These are phyloP conservation scores for Venustampulla echinocandica DNA, from an alignment of 495 filamentous ascomycete genomes.

Conservation along the genomic window DNA sequence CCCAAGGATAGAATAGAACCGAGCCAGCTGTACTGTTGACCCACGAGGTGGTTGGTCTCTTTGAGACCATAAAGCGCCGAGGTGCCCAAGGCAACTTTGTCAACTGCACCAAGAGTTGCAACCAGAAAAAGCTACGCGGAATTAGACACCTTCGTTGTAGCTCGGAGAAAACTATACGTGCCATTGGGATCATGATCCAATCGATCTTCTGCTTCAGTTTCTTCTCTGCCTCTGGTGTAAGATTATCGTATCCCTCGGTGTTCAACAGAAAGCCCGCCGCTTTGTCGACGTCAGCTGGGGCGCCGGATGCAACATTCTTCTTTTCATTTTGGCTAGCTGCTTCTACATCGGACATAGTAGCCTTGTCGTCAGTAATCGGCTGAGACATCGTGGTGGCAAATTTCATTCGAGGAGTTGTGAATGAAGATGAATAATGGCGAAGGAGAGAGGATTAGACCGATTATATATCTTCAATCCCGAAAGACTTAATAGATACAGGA, in stretches of 20 bases:
- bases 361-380: no score
- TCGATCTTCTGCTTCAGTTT: slow-evolving; percentile 34
- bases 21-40: slow-evolving; percentile 27
- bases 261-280: slow-evolving; percentile 5
- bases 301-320: neutral
- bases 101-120: slow-evolving; percentile 28
- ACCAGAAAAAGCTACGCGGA: slow-evolving; percentile 33
- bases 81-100: slow-evolving; percentile 30
- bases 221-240: slow-evolving; percentile 27
- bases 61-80: slow-evolving; percentile 28
- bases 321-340: neutral
- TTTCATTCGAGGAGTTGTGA: no score
- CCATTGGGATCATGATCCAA: no score
- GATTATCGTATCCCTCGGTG: slow-evolving; percentile 6
- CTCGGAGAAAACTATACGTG: no score
- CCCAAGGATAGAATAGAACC: slow-evolving; percentile 25
- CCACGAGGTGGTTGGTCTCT: slow-evolving; percentile 24
- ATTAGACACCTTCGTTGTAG: slow-evolving; percentile 35
- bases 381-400: no score
- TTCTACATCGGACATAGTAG: neutral
- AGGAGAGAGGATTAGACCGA: no score
- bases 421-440: no score
- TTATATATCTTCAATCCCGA: no score
- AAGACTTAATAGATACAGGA: no score
- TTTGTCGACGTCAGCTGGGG: slow-evolving; percentile 4